Evolutionary conservation across 345 rosid species (phyloP), one percentile per base, ranked within the genome.

Genomic region (Eucalyptus lansdowneana): DNA sequence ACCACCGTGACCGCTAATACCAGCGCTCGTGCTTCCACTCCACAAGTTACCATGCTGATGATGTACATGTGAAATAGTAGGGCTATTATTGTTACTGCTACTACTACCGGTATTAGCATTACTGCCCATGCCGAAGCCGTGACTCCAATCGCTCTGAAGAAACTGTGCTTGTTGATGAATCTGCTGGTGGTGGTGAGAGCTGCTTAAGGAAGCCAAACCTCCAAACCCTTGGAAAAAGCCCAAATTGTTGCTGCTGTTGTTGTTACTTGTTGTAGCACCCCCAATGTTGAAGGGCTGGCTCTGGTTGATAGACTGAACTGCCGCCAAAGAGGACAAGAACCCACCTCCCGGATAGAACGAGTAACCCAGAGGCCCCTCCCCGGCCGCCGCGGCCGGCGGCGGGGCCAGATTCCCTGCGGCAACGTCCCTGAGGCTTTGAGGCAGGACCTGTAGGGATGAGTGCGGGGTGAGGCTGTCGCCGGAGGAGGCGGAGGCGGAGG

Each of bases 271-370:
- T 76, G 83, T 76, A 21, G 83, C 83, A 6, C 83, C 45, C 29
- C 83, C 83, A 22, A 76, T 76, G 83, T 37, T 76, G 83, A 76
- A 76, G 83, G 83, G 47, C 83, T 76, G 83, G 83, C 27, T 76
- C 83, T 40, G 83, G 83, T 76, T 37, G 83, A 76, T 76, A 40
- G 90, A 49, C 65, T 91, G 92, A 81, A 91, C 80, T 34, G 91
- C 88, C 6, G 93, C 87, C 53, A 93, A 86, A 86, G 94, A 92
- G 34, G 93, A 92, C 87, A 91, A 88, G 86, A 91, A 93, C 53
- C 92, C 92, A 69, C 90, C 91, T 34, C 88, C 87, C 83, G 83
- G 27, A 42, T 76, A 76, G 83, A 40, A 76, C 47, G 83, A 76
- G 83, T 76, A 76, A 21, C 83, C 83, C 47, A 76, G 47, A 40